Evolutionary conservation across 129 eudicot genomes (phyloP).

Genomic region (Heracleum sosnowskyi): DNA sequence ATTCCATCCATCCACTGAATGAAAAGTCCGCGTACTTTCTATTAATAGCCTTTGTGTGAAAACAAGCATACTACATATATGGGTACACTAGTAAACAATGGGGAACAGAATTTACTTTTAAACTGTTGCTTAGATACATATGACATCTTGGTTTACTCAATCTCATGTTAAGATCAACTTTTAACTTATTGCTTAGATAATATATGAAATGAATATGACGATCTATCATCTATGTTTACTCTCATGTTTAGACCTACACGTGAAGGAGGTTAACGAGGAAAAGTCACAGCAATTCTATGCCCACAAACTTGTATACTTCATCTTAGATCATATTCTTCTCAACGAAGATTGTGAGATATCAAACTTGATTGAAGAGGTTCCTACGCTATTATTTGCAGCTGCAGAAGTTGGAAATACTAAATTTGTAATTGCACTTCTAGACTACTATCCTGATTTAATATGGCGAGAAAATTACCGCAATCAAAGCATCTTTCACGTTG

Average conservation of each 20-base stretch:
- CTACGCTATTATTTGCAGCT: slow-evolving; percentile 8
- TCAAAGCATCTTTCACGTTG: slow-evolving; percentile 11
- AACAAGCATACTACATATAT: no score
- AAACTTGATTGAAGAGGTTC: not conserved
- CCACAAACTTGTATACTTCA: not conserved
- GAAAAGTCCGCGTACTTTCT: no score
- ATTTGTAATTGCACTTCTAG: slow-evolving; percentile 4
- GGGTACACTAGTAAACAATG: no score
- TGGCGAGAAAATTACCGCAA: slow-evolving; percentile 1
- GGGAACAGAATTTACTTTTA: no score
- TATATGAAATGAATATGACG: not conserved
- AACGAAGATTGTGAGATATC: not conserved
- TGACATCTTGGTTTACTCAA: no score
- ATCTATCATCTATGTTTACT: not conserved
- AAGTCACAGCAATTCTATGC: not conserved
- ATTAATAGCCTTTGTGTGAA: no score
- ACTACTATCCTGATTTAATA: slow-evolving; percentile 9
- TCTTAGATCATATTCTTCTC: slow-evolving; percentile 2
- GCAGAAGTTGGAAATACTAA: slow-evolving; percentile 12
- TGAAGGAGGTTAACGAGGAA: not conserved
- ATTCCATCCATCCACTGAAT: no score
- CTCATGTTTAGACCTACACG: not conserved
- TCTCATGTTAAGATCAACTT: no score
- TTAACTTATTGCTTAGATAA: not conserved
- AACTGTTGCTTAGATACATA: no score